A percentile compares a stretch with the other conserved stretches of the same genome.
These are phyloP conservation scores for Chaetomium fimeti DNA, from an alignment of 495 filamentous ascomycete genomes.

Conservation along the genomic window DNA sequence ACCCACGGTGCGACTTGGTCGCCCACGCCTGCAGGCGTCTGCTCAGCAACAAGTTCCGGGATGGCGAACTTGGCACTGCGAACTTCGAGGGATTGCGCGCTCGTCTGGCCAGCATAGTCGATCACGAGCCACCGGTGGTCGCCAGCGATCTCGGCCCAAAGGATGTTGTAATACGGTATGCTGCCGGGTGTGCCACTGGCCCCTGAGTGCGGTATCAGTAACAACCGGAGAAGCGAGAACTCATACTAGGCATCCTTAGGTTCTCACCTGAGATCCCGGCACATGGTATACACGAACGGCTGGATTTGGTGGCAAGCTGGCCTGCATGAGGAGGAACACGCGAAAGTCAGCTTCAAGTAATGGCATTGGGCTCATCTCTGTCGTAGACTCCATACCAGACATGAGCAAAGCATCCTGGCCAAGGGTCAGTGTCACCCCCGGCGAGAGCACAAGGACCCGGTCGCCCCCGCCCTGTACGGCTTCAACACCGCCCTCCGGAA, in stretches of 20 bases:
- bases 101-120: conserved; percentile 60
- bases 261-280: conserved; percentile 24
- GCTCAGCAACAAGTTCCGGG: conserved; percentile 5
- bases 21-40: conserved; percentile 30
- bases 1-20: conserved; percentile 62
- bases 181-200: conserved; percentile 23
- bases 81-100: conserved; percentile 26
- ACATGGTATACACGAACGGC: conserved; percentile 26
- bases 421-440: conserved; percentile 29
- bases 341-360: background rate
- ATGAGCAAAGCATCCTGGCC: conserved; percentile 27
- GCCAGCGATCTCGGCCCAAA: conserved; percentile 68
- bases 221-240: background rate
- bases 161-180: conserved; percentile 79
- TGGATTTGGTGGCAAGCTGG: conserved; percentile 24
- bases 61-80: conserved; percentile 32
- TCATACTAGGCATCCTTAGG: background rate
- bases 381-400: conserved; percentile 20
- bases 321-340: conserved; percentile 14
- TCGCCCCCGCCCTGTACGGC: background rate
- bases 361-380: background rate
- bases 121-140: conserved; percentile 62
- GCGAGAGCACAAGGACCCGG: conserved; percentile 31
- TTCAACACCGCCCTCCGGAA: background rate
- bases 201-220: conserved; percentile 15